Evolutionary conservation across 2,329 filamentous ascomycete genomes (phyloP), one percentile per base, ranked within the genome.

Genomic region (Penicillium olsonii): DNA sequence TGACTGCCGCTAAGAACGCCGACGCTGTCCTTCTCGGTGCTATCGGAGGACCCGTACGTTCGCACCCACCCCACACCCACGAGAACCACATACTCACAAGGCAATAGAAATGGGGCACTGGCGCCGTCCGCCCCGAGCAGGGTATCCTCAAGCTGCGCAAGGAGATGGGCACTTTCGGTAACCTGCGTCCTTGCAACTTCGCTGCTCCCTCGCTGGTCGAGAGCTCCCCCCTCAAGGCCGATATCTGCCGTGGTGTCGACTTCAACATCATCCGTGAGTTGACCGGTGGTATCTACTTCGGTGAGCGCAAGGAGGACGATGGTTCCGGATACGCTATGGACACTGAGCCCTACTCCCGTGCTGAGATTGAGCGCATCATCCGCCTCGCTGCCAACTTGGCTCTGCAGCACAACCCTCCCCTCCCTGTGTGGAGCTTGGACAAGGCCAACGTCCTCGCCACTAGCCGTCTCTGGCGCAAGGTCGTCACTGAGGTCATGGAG

Each of bases 391-490:
- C 84, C 5, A 84, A 87, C 74, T 79, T 97, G 20, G 92, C 92
- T 3, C 79, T 92, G 45, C 85, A 87, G 42, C 83, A 87, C 60
- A 79, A 87, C 69, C 88, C 89, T 1, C 88, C 88, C 1, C 79
- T 86, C 31, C 87, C 87, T 47, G 90, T 96, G 39, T 90, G 84
- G 86, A 90, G 84, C 67, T 76, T 96, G 66, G 94, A 97, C 75
- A 97, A 97, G 84, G 94, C 92, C 48, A 97, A 97, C 68, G 92
- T 97, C 42, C 82, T 97, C 57, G 92, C 92, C 2, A 96, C 92
- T 12, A 90, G 85, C 68, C 79, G 92, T 35, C 77, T 97, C 63
- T 97, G 92, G 92, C 81, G 92, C 54, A 92, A 88, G 77, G 87
- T 88, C 2, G 87, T 96, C 37, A 85, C 83, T 34, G 89, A 96